Conservation (phyloP, 306 rosid genomes). For the Mimosa bimucronata region DNA sequence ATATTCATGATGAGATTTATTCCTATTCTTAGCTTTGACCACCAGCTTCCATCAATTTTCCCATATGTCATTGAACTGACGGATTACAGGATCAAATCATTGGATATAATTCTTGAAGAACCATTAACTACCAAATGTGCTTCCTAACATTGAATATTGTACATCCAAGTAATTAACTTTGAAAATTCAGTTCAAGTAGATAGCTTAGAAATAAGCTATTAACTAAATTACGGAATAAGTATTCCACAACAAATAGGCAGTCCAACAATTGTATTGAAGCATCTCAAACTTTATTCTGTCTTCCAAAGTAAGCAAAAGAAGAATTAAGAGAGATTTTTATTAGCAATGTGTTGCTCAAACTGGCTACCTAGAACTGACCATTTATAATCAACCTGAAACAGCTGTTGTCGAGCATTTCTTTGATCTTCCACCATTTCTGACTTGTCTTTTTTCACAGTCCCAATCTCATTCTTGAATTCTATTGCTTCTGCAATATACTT, state of each 20-base stretch:
- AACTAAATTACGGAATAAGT: not conserved
- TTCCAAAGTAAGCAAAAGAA: not conserved
- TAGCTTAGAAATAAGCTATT: not conserved
- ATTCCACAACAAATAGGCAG: not conserved
- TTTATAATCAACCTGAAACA: not conserved
- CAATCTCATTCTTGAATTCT: not conserved
- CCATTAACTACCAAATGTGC: not conserved
- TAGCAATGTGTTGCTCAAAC: not conserved
- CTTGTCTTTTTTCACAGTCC: not conserved
- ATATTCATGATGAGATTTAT: no score
- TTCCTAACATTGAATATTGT: not conserved
- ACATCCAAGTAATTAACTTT: not conserved
- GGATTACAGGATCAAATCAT: no score
- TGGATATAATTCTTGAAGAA: not conserved
- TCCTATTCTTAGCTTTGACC: no score
- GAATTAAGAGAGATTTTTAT: not conserved
- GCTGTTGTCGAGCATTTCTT: not conserved
- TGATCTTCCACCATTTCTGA: not conserved
- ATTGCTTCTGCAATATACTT: not conserved
- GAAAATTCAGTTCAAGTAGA: not conserved
- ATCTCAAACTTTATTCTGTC: not conserved
- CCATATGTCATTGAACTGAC: no score
- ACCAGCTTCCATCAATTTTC: no score
- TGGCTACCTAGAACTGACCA: not conserved
- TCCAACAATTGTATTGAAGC: not conserved